Evolutionary conservation across 2,329 filamentous ascomycete genomes (phyloP), one percentile per base, ranked within the genome.

Genomic region (Fusarium vanettenii): DNA sequence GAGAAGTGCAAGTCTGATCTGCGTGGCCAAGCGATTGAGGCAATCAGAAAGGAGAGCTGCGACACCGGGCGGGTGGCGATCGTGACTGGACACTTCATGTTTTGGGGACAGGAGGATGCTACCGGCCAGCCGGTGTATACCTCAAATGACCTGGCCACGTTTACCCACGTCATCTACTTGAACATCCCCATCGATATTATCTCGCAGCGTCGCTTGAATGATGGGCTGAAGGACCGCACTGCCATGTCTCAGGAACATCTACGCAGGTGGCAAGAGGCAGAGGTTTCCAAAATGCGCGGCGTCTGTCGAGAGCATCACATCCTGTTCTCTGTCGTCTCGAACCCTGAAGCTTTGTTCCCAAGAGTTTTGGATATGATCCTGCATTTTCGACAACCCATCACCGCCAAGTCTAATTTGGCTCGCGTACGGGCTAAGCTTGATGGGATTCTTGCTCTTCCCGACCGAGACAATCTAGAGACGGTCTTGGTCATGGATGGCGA

Each of bases 111-210:
- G 27, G 6, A 81, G 84, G 29, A 84, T 0, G 68, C 78, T 9
- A 43, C 33, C n/a, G 80, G 78, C 37, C 20, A 77, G 2, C 18
- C 70, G 7, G 84, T 89, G 0, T 84, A 80, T 60, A 91, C 87
- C 1, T 18, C 79, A 2, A 80, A 75, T 11, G 90, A 92, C 67
- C 60, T 86, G 6, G 56, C 81, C 0, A 83, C 79, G 0, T 92
- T 85, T 77, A 90, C 89, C 0, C 89, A 92, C 72, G 88, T 93
- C 16, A 48, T 92, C 16, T 92, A 92, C 73, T 75, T 92, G 33
- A 79, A 88, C 50, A 75, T 85, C 1, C 73, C 82, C 2, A 71
- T 82, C 1, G 74, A 84, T 2, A 29, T 79, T 1, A 79, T 91
- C 20, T 70, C 69, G 1, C 60, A 84, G 48, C 85, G 82, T 20